Base-by-base conservation (phyloP, 2,329 filamentous ascomycete genomes). In the Apiospora marii region DNA sequence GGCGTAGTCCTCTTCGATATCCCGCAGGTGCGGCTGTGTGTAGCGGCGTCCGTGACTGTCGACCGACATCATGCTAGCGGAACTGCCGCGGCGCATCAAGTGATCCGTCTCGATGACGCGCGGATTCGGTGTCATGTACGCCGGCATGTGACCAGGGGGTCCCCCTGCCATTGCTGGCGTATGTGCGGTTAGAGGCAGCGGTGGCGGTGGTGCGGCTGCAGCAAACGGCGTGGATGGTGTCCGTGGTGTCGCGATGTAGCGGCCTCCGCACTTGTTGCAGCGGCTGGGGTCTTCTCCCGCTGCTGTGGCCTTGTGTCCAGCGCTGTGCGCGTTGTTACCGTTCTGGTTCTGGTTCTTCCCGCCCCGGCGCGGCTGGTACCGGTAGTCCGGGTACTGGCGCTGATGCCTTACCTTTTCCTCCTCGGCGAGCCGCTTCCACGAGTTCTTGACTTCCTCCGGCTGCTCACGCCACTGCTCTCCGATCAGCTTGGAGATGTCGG, bases 401-500 rank as follows among this genome's bases (percentile, higher is more conserved):
- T 94, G 92, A 82, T 99, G 96, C 24, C 93, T 92, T 74, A 91
- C 87, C 85, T 98, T 98, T 82, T 98, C 96, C 84, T 98, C 93
- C 84, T 97, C 94, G 73, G 96, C 96, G 72, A 97, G 89, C 74
- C 89, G 88, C 82, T 96, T 97, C 96, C 96, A 99, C 81, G 92
- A 89, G 75, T 91, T 90, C 83, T 97, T 97, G 72, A 92, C 88
- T 70, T 93, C 90, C 34, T 92, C 88, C 4, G 91, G 84, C 79
- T 97, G 92, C 72, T 91, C 89, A 79, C 92, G 91, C 96, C 96
- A 99, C 89, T 95, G 92, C 81, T 94, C 91, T 70, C 96, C 96
- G 77, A 98, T 97, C 78, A 98, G 97, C 84, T 98, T 98, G 76
- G 96, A 98, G 78, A 98, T 97, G 70, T 98, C 94, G 3, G 96